Evolutionary conservation across 2,329 filamentous ascomycete genomes (phyloP).

Genomic region (Cercospora nicotianae): DNA sequence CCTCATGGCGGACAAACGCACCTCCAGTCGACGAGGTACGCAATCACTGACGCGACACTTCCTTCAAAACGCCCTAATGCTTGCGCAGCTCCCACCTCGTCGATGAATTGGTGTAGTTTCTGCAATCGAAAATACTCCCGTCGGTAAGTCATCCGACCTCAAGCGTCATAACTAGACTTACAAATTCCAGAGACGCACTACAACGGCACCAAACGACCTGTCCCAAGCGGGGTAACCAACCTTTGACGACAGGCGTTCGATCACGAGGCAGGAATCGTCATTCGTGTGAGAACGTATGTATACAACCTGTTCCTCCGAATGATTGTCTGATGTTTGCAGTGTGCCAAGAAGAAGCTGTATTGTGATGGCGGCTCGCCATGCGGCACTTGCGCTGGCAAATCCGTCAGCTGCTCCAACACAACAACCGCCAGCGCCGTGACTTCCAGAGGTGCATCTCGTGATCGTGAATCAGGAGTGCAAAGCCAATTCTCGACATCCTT

Average conservation of each 20-base stretch:
- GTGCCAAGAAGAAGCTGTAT: constrained; percentile 13
- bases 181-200: constrained; percentile 8
- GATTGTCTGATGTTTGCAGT: not conserved
- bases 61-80: not conserved
- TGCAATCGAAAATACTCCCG: not conserved
- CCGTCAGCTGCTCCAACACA: not conserved
- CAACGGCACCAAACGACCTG: constrained; percentile 6
- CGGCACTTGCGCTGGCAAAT: constrained; percentile 2
- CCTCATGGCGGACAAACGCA: not conserved
- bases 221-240: constrained; percentile 2
- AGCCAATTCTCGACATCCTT: constrained; percentile 5
- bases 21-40: not conserved
- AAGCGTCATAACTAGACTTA: not conserved
- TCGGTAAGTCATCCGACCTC: not conserved
- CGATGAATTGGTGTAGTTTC: not conserved
- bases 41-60: not conserved
- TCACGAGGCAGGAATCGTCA: constrained; percentile 9
- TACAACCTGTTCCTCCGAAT: not conserved
- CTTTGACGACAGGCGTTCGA: not conserved
- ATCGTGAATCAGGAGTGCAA: not conserved
- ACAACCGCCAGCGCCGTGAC: not conserved
- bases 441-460: not conserved
- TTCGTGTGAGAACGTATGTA: constrained; percentile 7
- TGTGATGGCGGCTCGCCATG: constrained; percentile 15
- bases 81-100: not conserved